Base-by-base conservation (phyloP, 2,329 filamentous ascomycete genomes). In the Colletotrichum chrysophilum region DNA sequence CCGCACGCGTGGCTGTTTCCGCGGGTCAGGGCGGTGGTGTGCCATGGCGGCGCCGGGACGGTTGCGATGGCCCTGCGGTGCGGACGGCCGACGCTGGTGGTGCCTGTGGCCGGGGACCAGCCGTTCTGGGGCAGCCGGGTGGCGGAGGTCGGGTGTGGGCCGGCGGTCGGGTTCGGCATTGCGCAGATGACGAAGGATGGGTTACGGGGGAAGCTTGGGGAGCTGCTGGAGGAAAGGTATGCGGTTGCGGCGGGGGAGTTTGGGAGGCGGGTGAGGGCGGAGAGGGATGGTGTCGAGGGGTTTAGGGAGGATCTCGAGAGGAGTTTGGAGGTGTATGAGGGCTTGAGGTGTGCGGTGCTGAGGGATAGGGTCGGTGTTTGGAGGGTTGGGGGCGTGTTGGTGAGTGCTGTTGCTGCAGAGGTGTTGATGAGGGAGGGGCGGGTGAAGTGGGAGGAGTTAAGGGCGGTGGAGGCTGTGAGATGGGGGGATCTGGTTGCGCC, bases 91-190 rank as follows among this genome's bases (percentile, higher is more conserved):
- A 67, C 69, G 28, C 69, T 76, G 34, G 65, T 77, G 1, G 65
- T 77, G 4, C 75, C 75, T n/a, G 75, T 77, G 13, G 60, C 72
- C 3, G 75, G 75, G 4, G 75, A 76, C 65, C 73, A 76, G 75
- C 65, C 69, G 26, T 74, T 77, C 13, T 77, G 76, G 76, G 74
- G 58, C 8, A 10, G 14, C 14, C 43, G 68, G 34, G 58, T 77
- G 12, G 13, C 14, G 14, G 61, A 38, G n/a, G 48, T 14, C 5
- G 76, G 73, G 5, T 74, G 65, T 4, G 76, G 73, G 21, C 75
- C 73, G 14, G 48, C 65, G 28, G 60, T 60, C 21, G 36, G 32
- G 21, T 72, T 73, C 14, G 61, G n/a, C 3, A n/a, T 76, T 10
- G 58, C 43, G 13, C 60, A 38, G 52, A 16, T 73, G 18, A 74